A percentile compares a stretch with the other conserved stretches of the same genome.
Evolutionary conservation across 129 eudicot genomes (phyloP).

Genomic region (Pittosporum tobira): DNA sequence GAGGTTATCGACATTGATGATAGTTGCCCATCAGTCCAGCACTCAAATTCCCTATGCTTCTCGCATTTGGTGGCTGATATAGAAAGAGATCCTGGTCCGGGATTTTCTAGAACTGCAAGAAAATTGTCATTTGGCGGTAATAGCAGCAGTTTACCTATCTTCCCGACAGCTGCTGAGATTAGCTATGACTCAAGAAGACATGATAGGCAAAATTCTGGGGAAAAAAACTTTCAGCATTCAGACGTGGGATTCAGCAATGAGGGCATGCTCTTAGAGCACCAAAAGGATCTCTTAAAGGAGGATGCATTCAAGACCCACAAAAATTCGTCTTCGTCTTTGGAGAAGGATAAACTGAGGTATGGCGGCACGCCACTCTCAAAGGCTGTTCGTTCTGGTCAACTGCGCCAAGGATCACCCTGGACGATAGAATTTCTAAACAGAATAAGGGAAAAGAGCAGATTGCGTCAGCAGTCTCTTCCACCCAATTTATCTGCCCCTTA

Average conservation of each 20-base stretch:
- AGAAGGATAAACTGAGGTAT: conserved; percentile 17
- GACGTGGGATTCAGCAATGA: conserved; percentile 16
- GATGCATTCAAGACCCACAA: conserved; percentile 13
- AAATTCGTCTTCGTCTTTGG: conserved; percentile 21
- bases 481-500: conserved; percentile 43
- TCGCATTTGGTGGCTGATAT: conserved; percentile 21
- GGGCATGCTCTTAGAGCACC: conserved; percentile 15
- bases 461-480: conserved; percentile 60
- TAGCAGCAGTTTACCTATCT: conserved; percentile 35
- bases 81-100: conserved; percentile 16
- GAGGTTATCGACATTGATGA: conserved; percentile 69
- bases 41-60: conserved; percentile 13
- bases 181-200: conserved; percentile 25
- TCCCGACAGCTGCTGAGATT: conserved; percentile 39
- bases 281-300: conserved; percentile 22
- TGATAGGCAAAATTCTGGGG: conserved; percentile 18
- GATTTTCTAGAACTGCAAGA: conserved; percentile 18
- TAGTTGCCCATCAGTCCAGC: conserved; percentile 23
- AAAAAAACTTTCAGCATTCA: conserved; percentile 20
- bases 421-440: conserved; percentile 80
- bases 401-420: conserved; percentile 84
- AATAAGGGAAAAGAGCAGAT: conserved; percentile 70
- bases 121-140: conserved; percentile 28
- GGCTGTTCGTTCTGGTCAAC: conserved; percentile 49
- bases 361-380: conserved; percentile 67